phyloP scores from a whole-genome alignment of 768 basidiomycete genomes.

The Lactarius quietus region DNA sequence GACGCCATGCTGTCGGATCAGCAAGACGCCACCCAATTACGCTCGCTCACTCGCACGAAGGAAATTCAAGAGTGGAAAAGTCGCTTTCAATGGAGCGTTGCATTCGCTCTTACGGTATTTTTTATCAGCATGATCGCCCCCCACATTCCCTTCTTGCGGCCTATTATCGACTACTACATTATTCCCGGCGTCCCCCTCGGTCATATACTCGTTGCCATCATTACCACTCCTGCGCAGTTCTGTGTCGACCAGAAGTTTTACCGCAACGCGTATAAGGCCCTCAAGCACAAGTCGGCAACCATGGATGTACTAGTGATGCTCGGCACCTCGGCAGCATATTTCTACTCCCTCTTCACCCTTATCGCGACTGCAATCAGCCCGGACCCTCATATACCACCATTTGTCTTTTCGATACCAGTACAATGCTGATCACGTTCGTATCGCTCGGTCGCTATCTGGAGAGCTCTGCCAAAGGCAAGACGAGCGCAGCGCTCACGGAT shows the following conservation, averaged over 20 bases:
- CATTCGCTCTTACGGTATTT: constrained; percentile 92
- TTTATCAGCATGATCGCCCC: constrained; percentile 84
- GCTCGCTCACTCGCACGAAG: constrained; percentile 81
- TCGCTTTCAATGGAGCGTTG: constrained; percentile 68
- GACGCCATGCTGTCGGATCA: constrained; percentile 83
- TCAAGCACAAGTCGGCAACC: constrained; percentile 85
- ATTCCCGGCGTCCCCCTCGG: constrained; percentile 74
- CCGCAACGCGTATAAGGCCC: constrained; percentile 82
- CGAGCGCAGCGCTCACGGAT: constrained; percentile 93
- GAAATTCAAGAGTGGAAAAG: constrained; percentile 88
- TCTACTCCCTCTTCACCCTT: constrained; percentile 79
- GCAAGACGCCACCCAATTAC: constrained; percentile 77
- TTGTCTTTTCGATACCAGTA: constrained; percentile 98
- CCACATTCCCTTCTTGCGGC: constrained; percentile 56
- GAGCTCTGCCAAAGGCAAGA: constrained; percentile 96
- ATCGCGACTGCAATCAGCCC: constrained; percentile 59
- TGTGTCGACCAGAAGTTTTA: constrained; percentile 90
- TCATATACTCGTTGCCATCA: constrained; percentile 66
- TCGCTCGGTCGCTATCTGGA: constrained; percentile 94
- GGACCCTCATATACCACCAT: constrained; percentile 68
- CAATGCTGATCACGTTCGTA: constrained; percentile 98
- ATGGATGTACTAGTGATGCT: constrained; percentile 98
- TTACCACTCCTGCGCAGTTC: constrained; percentile 91
- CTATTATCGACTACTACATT: constrained; percentile 48
- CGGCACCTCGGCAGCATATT: constrained; percentile 91